Conservation (phyloP, 73 alveolate species). For the Paramecium pentaurelia region DNA sequence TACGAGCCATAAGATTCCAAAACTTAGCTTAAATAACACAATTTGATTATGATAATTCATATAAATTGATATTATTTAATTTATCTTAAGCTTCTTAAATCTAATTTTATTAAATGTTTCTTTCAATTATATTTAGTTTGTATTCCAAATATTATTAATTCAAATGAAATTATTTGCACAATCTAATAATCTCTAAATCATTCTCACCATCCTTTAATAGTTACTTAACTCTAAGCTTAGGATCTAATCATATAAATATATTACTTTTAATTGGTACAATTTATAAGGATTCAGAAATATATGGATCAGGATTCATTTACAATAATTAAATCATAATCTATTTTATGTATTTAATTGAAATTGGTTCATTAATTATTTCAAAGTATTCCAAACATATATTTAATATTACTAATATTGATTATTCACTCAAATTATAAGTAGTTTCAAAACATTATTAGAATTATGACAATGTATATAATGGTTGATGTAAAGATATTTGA, state of each 20-base stretch:
- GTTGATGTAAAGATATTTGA: neutral
- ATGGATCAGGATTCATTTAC: slow-evolving; percentile 46
- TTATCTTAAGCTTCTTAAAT: neutral
- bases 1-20: neutral
- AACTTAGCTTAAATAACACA: neutral
- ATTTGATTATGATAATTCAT: neutral
- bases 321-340: neutral
- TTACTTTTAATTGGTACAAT: neutral
- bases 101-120: neutral
- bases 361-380: neutral
- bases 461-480: neutral
- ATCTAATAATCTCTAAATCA: neutral
- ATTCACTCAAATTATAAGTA: neutral
- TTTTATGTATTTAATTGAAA: neutral
- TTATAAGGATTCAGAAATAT: neutral
- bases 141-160: neutral
- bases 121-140: neutral
- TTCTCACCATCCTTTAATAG: neutral
- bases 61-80: neutral
- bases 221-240: neutral
- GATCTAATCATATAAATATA: neutral
- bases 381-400: neutral
- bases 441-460: neutral
- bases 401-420: neutral
- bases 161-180: neutral